These are phyloP conservation scores for Blastocystis sp. DNA, from an alignment of 352 stramenopile genomes.

Conservation along the genomic window DNA sequence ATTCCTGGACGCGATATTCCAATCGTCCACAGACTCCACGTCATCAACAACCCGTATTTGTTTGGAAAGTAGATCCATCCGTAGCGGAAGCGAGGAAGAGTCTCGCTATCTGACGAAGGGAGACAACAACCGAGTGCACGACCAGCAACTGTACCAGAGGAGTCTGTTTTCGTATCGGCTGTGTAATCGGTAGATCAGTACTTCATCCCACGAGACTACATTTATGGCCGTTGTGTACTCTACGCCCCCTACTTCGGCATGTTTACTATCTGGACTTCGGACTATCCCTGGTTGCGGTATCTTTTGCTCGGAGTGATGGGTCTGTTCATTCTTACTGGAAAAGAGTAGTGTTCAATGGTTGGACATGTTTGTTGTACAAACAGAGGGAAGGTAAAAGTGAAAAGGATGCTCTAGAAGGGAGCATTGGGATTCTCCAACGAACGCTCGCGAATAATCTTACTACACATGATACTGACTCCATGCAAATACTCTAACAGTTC, in stretches of 20 bases:
- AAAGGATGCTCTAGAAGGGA: not conserved
- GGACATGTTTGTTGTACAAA: not conserved
- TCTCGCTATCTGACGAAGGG: slow-evolving; percentile 45
- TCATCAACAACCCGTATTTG: slow-evolving; percentile 51
- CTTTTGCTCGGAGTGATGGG: slow-evolving; percentile 44
- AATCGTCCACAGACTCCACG: slow-evolving; percentile 49
- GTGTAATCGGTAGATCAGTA: not conserved
- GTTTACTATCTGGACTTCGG: slow-evolving; percentile 55
- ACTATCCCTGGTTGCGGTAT: slow-evolving; percentile 51
- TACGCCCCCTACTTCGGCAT: slow-evolving; percentile 56
- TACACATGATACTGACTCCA: not conserved
- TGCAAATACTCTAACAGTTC: not conserved
- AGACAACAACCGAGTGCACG: slow-evolving; percentile 56
- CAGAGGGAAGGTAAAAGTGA: not conserved
- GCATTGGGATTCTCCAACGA: not conserved
- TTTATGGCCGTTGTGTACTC: slow-evolving; percentile 17
- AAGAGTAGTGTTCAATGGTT: slow-evolving; percentile 25
- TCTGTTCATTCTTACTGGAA: slow-evolving; percentile 55
- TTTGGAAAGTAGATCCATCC: not conserved
- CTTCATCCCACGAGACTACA: slow-evolving; percentile 14
- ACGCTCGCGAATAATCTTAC: not conserved
- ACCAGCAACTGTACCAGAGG: slow-evolving; percentile 21
- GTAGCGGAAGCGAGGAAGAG: slow-evolving; percentile 39
- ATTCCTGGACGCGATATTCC: slow-evolving; percentile 52
- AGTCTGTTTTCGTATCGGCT: not conserved